phyloP scores from a whole-genome alignment of 2,329 filamentous ascomycete species.

The Aspergillus fijiensis region DNA sequence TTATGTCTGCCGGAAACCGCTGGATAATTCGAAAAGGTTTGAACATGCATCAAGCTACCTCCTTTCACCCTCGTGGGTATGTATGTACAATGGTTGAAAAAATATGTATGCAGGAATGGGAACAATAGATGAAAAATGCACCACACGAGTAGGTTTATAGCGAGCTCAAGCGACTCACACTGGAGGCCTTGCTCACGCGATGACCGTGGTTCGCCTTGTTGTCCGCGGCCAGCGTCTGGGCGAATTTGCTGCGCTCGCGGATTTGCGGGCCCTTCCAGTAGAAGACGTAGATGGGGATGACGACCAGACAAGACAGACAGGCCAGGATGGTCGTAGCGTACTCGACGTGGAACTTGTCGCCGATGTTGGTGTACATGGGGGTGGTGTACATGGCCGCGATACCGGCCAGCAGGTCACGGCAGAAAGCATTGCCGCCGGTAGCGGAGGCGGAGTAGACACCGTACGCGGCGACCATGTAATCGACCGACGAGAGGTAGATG shows the following conservation, averaged over 20 bases:
- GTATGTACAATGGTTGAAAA: too few relatives aligned
- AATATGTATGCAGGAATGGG: not conserved
- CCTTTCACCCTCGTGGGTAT: too few relatives aligned
- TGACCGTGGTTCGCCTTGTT: slow-evolving; percentile 23
- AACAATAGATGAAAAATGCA: not conserved
- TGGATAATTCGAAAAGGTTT: too few relatives aligned
- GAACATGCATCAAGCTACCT: too few relatives aligned
- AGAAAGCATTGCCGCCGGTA: slow-evolving; percentile 72
- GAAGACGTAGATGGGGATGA: slow-evolving; percentile 61
- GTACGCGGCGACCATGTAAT: slow-evolving; percentile 74
- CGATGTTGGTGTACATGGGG: slow-evolving; percentile 63
- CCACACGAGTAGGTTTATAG: not conserved
- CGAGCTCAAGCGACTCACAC: not conserved
- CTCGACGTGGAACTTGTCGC: slow-evolving; percentile 52
- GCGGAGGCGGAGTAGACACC: slow-evolving; percentile 71
- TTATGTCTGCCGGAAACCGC: too few relatives aligned
- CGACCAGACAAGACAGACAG: slow-evolving; percentile 58
- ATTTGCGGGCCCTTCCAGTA: slow-evolving; percentile 62
- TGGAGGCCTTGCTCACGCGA: slow-evolving; percentile 25
- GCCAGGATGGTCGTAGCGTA: slow-evolving; percentile 61
- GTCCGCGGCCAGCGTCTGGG: slow-evolving; percentile 52
- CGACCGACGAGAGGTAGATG: slow-evolving; percentile 72
- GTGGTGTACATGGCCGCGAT: slow-evolving; percentile 66
- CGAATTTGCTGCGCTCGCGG: slow-evolving; percentile 59
- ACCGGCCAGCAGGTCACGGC: slow-evolving; percentile 70